Conservation (phyloP, 169 alveolate genomes). For the Plasmodium adleri region DNA sequence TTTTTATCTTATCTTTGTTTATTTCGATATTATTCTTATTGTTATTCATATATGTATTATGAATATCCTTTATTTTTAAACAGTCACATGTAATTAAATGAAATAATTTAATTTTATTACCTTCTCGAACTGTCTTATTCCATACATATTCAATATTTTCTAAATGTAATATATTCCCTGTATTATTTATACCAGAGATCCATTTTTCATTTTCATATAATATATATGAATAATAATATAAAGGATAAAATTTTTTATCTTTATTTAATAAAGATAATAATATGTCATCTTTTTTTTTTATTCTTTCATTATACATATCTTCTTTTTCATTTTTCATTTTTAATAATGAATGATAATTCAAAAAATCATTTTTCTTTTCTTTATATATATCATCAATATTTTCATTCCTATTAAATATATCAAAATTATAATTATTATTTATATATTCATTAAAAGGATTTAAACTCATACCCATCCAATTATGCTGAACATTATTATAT, state of each 20-base stretch:
- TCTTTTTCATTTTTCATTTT: background rate
- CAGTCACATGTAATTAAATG: slow-evolving; percentile 60
- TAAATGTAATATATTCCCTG: slow-evolving; percentile 49
- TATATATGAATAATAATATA: slow-evolving; percentile 54
- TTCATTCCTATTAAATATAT: background rate
- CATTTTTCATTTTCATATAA: slow-evolving; percentile 61
- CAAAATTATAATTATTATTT: background rate
- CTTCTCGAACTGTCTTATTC: slow-evolving; percentile 70
- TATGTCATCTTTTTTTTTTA: background rate
- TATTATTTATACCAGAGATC: slow-evolving; percentile 63
- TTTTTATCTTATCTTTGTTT: background rate
- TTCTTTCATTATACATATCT: slow-evolving; percentile 7
- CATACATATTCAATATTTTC: slow-evolving; percentile 64
- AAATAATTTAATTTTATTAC: slow-evolving; percentile 62
- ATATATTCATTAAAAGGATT: slow-evolving; percentile 66
- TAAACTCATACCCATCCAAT: slow-evolving; percentile 78
- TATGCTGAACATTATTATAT: slow-evolving; percentile 29
- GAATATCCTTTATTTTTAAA: slow-evolving; percentile 26
- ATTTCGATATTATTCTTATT: background rate
- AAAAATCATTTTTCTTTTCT: slow-evolving; percentile 4
- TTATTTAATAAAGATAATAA: slow-evolving; percentile 1
- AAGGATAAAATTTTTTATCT: slow-evolving; percentile 28
- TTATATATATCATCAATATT: background rate
- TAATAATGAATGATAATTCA: no score
- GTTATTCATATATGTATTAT: slow-evolving; percentile 13